Conservation (phyloP, 129 eudicot species). For the Flaveria brownii region DNA sequence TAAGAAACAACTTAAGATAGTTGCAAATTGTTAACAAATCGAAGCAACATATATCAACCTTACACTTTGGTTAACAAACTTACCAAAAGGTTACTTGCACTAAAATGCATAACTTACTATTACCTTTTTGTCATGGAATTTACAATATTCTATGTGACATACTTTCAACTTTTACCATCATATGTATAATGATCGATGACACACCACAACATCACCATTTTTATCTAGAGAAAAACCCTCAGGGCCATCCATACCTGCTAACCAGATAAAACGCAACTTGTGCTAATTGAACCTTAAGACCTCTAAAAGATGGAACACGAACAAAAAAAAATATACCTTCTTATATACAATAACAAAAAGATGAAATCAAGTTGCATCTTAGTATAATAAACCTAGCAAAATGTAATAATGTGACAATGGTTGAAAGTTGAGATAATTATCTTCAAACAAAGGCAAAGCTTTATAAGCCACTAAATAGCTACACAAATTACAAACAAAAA, state of each 20-base stretch:
- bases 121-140: background rate
- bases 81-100: background rate
- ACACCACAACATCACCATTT: background rate
- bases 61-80: background rate
- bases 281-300: no score
- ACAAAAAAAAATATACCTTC: background rate
- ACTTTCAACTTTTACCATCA: background rate
- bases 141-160: background rate
- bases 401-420: background rate
- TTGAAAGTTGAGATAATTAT: slow-evolving; percentile 1
- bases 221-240: background rate
- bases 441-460: slow-evolving; percentile 23
- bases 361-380: background rate
- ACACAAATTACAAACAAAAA: background rate
- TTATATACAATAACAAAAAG: background rate
- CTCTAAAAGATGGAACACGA: no score
- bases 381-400: no score
- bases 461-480: slow-evolving; percentile 18
- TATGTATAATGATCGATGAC: background rate
- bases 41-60: slow-evolving; percentile 4
- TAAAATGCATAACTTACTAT: background rate
- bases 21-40: background rate
- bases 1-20: background rate
- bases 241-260: no score
- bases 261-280: no score